Base-by-base conservation (phyloP, 495 filamentous ascomycete species). In the Aspergillus biplanus region DNA sequence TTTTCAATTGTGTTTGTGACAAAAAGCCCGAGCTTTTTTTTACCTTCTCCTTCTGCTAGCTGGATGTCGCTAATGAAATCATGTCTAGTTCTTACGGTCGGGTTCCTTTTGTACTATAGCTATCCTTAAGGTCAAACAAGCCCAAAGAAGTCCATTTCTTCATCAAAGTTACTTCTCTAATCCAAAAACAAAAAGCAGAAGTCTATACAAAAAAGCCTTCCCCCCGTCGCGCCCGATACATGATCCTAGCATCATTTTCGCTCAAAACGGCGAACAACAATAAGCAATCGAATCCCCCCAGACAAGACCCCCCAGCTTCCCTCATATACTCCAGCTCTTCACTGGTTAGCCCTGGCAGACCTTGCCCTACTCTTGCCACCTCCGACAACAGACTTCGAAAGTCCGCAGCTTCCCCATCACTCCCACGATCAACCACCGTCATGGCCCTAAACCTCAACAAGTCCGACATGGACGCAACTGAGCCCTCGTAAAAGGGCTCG, bases 381-480 rank as follows among this genome's bases (percentile, higher is more conserved):
- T 56, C 53, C 53, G 53, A 56, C 53, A 56, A 56, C 53, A 56
- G 53, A 27, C 53, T 35, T 56, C 53, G 27, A 56, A 56, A 56
- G 53, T 56, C 53, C 11, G 53, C 53, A 56, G 53, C 21, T 21
- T 56, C 53, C n/a, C 53, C 53, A 56, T 37, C 53, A 56, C 53
- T 56, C 53, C 53, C 53, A 56, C 53, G 32, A 56, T 56, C 53
- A 56, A 56, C 53, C 53, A 56, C 53, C 53, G 53, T 56, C 53
- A 56, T 56, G 53, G 53, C 53, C 53, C 53, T 56, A 13, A 56
- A 56, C 33, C 53, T 56, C 53, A 56, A 56, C 53, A 56, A 56
- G 53, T 56, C 53, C 53, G 53, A 56, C 53, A 56, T 37, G 53
- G 53, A 56, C 7, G 53, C 53, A 39, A 56, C 53, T n/a, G 53